Percentiles rank a stretch among this genome's conserved stretches.
phyloP scores from a whole-genome alignment of 768 basidiomycete species.

The Trametes coccinea region DNA sequence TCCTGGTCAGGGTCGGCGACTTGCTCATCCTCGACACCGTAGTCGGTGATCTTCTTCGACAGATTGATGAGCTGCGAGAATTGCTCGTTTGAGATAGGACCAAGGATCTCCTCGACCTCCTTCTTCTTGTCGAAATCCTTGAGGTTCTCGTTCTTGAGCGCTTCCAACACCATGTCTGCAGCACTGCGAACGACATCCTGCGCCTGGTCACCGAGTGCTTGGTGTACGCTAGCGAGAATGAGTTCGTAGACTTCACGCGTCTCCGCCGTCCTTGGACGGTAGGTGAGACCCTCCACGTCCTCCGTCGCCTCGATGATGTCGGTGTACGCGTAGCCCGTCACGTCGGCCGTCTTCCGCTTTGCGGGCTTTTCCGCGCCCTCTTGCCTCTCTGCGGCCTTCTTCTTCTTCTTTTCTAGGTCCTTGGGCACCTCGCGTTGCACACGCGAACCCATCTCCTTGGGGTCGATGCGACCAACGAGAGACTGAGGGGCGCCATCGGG shows the following conservation, averaged over 20 bases:
- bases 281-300: constrained; percentile 89
- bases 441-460: constrained; percentile 91
- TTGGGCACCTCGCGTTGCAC: constrained; percentile 81
- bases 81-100: constrained; percentile 61
- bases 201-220: constrained; percentile 87
- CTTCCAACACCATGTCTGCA: constrained; percentile 88
- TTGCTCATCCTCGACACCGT: constrained; percentile 81
- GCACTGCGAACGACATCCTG: constrained; percentile 96
- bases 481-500: constrained; percentile 96
- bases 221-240: constrained; percentile 81
- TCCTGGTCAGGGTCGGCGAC: constrained; percentile 80
- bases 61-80: constrained; percentile 84
- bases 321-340: constrained; percentile 72
- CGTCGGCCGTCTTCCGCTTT: constrained; percentile 60
- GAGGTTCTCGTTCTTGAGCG: constrained; percentile 81
- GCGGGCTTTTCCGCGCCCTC: constrained; percentile 59
- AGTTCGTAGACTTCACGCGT: constrained; percentile 94
- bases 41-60: constrained; percentile 96
- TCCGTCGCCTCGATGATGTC: constrained; percentile 95
- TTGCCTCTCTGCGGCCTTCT: constrained; percentile 65
- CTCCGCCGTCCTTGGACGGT: constrained; percentile 91
- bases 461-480: constrained; percentile 86
- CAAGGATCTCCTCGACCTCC: constrained; percentile 83
- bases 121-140: constrained; percentile 98
- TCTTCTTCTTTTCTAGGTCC: constrained; percentile 92